phyloP scores from a whole-genome alignment of 768 basidiomycete genomes.

The Sistotremastrum suecicum region DNA sequence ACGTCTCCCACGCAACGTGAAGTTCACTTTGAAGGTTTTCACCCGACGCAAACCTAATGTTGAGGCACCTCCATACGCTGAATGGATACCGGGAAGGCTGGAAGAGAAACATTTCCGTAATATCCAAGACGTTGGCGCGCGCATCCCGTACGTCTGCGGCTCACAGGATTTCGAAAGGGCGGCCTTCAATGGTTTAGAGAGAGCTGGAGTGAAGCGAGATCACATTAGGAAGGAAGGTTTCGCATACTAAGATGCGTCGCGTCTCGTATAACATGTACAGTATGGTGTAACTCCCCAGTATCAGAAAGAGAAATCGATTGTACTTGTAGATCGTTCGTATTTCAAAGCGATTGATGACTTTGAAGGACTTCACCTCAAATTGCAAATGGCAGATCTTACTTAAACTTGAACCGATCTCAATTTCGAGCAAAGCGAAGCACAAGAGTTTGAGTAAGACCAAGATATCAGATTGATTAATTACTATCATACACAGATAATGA shows the following conservation, averaged over 20 bases:
- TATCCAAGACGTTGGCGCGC: slow-evolving; percentile 8
- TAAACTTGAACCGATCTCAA: no score
- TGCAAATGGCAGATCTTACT: no score
- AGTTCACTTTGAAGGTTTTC: slow-evolving; percentile 29
- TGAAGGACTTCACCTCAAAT: no score
- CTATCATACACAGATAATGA: no score
- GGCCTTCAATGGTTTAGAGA: slow-evolving; percentile 20
- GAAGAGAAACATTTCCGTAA: not conserved
- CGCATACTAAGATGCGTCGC: slow-evolving; percentile 19
- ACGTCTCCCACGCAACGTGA: slow-evolving; percentile 8
- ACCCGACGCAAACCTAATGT: slow-evolving; percentile 1
- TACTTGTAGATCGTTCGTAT: no score
- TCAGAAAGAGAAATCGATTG: no score
- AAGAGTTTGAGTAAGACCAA: no score
- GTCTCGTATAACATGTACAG: no score
- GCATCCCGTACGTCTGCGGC: slow-evolving; percentile 36
- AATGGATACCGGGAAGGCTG: slow-evolving; percentile 10
- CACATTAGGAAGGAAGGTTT: slow-evolving; percentile 28
- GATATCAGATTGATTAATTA: no score
- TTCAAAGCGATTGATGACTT: no score
- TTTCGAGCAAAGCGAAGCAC: no score
- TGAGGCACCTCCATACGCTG: slow-evolving; percentile 5
- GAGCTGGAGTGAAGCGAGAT: slow-evolving; percentile 20
- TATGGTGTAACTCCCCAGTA: no score
- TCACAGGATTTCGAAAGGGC: slow-evolving; percentile 30